Evolutionary conservation across 2,329 filamentous ascomycete genomes (phyloP), one percentile per base, ranked within the genome.

Genomic region (Sarocladium kiliense): DNA sequence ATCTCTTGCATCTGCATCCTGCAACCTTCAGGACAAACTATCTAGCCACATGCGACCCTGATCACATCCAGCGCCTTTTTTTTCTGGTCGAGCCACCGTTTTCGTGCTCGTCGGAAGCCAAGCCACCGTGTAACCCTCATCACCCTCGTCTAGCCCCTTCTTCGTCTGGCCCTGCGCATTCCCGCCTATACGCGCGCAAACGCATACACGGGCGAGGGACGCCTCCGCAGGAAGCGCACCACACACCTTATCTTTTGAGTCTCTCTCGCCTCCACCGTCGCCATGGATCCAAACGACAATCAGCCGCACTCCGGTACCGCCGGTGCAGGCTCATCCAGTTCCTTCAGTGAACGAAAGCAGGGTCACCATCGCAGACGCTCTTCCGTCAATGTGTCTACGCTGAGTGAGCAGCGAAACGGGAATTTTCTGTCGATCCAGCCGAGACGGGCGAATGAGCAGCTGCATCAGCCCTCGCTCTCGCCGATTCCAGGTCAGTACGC

Each of bases 401-500:
- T 66, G 54, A 63, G 61, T 56, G 65, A 70, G 60, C 63, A 65
- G 59, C 68, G 64, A 50, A 61, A 65, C 54, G 64, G 62, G 54
- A 62, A 63, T 25, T 59, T 66, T 37, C 62, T 72, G 36, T 61
- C 66, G 34, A 67, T 71, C 55, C 51, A 68, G 54, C 57, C 65
- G 49, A 63, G 63, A 32, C 61, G 60, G 39, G 61, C 64, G 54
- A 66, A 66, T 54, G 65, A 64, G 61, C 50, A 53, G 3, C 42
- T 54, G 21, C 23, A 41, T 30, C 47, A 55, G 58, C 51, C 56
- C 41, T 60, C 63, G 57, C 73, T 84, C 54, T 77, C 80, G 58
- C 76, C 82, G 32, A 78, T 85, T 62, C 76, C 79, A 64, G 81
- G 80, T 79, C 80, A 66, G 77, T 76, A 11, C 16, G 14, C 37